Evolutionary conservation across 1,139 yeast genomes (phyloP), one percentile per base, ranked within the genome.

Genomic region (Blastobotrys apis): DNA sequence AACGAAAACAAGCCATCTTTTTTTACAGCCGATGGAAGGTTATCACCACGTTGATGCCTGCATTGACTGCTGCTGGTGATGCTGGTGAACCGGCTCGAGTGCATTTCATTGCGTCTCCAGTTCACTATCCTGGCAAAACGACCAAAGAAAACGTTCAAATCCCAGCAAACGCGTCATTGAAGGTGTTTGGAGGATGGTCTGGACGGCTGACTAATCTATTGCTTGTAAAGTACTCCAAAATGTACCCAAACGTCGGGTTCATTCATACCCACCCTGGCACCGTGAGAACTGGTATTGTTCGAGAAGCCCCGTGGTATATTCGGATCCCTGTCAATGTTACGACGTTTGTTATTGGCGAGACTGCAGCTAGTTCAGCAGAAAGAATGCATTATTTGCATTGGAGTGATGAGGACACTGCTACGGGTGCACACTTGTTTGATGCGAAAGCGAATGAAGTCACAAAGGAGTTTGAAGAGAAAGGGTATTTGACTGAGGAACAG

Each of bases 11-110:
- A 49, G 52, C 60, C 6, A 41, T 58, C 8, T 51, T 53, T 31
- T 62, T 59, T 46, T 60, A 62, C 43, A 51, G 57, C 2, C 53
- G 67, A 21, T 55, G 59, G 64, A 44, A 53, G 19, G 44, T 57
- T 15, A 50, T 52, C 8, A 41, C 45, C 2, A 49, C 49, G 19
- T 48, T 63, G 38, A 17, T 55, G 21, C 58, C 62, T 9, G 48
- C 60, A 36, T 41, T 63, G 13, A 43, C 49, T 17, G 44, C 45
- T 12, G 62, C 65, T n/a, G 55, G 52, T 8, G 53, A 53, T 9
- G 31, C 19, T n/a, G 52, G 49, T 13, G 61, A 57, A 38, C 54
- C 56, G 29, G 54, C 64, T 12, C 50, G 64, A 16, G 63, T 62
- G 3, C 50, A 62, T 20, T 47, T 54, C 13, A 62, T 63, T 2